Base-by-base conservation (phyloP, 208 protist species). In the Angomonas ambiguus region DNA sequence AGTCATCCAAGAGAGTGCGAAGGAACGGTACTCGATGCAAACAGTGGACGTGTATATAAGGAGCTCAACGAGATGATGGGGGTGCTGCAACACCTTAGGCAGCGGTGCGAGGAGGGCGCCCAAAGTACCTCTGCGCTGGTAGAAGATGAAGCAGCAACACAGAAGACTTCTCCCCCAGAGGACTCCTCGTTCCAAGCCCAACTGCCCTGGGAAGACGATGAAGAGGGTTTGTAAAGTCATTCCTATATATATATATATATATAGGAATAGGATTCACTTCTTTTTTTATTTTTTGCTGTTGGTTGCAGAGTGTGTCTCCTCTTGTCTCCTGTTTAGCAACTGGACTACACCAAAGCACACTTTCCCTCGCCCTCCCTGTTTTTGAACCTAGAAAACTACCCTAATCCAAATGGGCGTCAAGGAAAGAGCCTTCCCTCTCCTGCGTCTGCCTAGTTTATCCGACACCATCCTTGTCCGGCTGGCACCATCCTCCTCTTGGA, bases 191-290 rank as follows among this genome's bases (percentile, higher is more conserved):
- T 85, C 73, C 74, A 85, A 56, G 72, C 59, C 13, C 49, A 51
- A 31, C 59, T 85, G 13, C 79, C 79, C 18, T 85, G 79, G 79
- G 79, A 80, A 51, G 35, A 31, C n/a, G 49, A 58, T 5, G 20
- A 53, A 5, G 45, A 53, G 16, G 45, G 24, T 55, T 55, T 20
- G 24, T 30, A 55, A 30, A 55, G 24, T 20, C 18, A 20, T 48
- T 20, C 41, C 41, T 48, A 11, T 48, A 11, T 20, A 11, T 48
- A 20, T 48, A 20, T 18, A 18, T 48, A 11, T 11, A 18, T 48
- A 18, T 48, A 20, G 13, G 13, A 11, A 48, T 18, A 20, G 13
- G 13, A 30, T 55, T 55, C 24, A 30, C 22, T 25, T 8, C 24
- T 4, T 20, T 20, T 55, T 11, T 28, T 30, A 20, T 28, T 55